Percentiles rank a stretch among this genome's conserved stretches.
phyloP scores from a whole-genome alignment of 75 land plant species.

The Selaginella tamariscina region DNA sequence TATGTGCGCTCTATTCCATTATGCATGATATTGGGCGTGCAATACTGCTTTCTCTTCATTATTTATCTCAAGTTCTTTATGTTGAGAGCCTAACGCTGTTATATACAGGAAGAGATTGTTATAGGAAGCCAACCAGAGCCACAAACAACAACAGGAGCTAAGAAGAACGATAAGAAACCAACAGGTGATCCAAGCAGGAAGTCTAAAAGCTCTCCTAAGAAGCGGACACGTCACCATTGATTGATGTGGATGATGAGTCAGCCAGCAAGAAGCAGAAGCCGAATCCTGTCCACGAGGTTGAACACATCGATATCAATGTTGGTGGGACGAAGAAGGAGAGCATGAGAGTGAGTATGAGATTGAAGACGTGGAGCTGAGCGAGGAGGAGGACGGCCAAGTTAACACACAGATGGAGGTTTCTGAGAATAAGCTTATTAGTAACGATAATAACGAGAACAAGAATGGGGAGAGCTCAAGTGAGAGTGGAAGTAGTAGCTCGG shows the following conservation, averaged over 20 bases:
- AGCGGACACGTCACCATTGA: not conserved
- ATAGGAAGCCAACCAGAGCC: slow-evolving; percentile 13
- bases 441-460: not conserved
- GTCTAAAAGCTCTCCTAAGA: not conserved
- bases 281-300: slow-evolving; percentile 6
- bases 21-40: not conserved
- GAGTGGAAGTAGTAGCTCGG: slow-evolving; percentile 1
- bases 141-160: slow-evolving; percentile 8
- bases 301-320: slow-evolving; percentile 20
- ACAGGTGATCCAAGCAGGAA: slow-evolving; percentile 11
- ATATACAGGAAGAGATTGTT: not conserved
- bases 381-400: slow-evolving; percentile 32
- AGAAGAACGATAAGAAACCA: slow-evolving; percentile 2
- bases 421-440: not conserved
- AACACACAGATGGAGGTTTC: not conserved
- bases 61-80: not conserved
- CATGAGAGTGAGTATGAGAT: slow-evolving; percentile 69
- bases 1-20: no score
- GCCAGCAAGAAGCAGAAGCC: slow-evolving; percentile 26
- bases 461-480: not conserved
- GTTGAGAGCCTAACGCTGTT: no score
- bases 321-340: slow-evolving; percentile 39
- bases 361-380: slow-evolving; percentile 62
- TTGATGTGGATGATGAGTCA: slow-evolving; percentile 22
- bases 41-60: not conserved